These are phyloP conservation scores for Protomyces inundatus DNA, from an alignment of 1,139 yeast genomes.

Conservation along the genomic window DNA sequence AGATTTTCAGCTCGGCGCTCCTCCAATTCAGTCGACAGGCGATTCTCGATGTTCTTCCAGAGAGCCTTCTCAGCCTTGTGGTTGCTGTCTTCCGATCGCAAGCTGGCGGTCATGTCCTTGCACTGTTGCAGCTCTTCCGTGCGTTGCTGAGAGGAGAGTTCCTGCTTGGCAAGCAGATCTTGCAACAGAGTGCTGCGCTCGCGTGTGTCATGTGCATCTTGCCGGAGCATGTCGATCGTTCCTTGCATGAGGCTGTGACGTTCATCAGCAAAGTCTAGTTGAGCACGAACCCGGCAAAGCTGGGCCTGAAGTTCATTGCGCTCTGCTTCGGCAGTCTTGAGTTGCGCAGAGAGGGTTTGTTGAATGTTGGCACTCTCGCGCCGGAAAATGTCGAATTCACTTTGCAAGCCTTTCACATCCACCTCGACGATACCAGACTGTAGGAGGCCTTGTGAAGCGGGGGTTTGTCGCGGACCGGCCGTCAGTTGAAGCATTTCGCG, in stretches of 20 bases:
- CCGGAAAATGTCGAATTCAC: slow-evolving; percentile 41
- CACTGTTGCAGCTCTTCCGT: slow-evolving; percentile 51
- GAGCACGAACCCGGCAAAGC: slow-evolving; percentile 47
- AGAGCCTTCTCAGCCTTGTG: slow-evolving; percentile 54
- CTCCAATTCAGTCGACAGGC: slow-evolving; percentile 53
- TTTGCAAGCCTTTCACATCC: slow-evolving; percentile 38
- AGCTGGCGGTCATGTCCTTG: slow-evolving; percentile 41
- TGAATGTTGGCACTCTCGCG: slow-evolving; percentile 45
- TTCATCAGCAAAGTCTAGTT: slow-evolving; percentile 47
- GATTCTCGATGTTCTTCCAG: slow-evolving; percentile 48
- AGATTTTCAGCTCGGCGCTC: slow-evolving; percentile 56
- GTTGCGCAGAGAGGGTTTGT: slow-evolving; percentile 43
- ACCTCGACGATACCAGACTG: slow-evolving; percentile 5
- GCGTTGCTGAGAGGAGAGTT: slow-evolving; percentile 53
- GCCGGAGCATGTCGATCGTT: slow-evolving; percentile 41
- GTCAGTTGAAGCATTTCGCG: slow-evolving; percentile 48
- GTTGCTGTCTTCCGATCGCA: slow-evolving; percentile 48
- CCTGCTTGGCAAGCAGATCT: slow-evolving; percentile 51
- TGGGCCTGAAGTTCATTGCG: slow-evolving; percentile 48
- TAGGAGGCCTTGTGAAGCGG: not conserved
- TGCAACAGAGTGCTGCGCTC: slow-evolving; percentile 50
- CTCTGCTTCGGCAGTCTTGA: slow-evolving; percentile 45
- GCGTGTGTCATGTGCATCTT: slow-evolving; percentile 48
- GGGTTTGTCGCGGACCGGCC: not conserved
- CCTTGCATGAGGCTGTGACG: slow-evolving; percentile 41